A percentile compares a stretch with the other conserved stretches of the same genome.
phyloP scores from a whole-genome alignment of 2,329 filamentous ascomycete genomes.

The Delphinella strobiligena region DNA sequence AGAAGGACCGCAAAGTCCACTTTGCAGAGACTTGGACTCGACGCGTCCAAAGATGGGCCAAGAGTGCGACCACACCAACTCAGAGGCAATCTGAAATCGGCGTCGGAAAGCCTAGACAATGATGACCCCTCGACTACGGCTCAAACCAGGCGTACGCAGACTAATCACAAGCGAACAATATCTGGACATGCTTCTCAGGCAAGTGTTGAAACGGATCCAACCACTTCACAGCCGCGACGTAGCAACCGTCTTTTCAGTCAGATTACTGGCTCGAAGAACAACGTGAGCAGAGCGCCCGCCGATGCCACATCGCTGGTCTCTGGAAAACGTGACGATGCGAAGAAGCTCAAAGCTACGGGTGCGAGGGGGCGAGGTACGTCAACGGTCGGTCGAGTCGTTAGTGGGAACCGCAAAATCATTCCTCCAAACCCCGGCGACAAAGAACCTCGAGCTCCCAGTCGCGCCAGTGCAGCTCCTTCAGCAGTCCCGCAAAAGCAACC shows the following conservation, averaged over 20 bases:
- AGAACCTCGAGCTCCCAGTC: slow-evolving; percentile 46
- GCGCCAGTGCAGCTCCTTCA: slow-evolving; percentile 38
- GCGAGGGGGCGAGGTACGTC: slow-evolving; percentile 55
- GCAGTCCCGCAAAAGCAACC: slow-evolving; percentile 15
- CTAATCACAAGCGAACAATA: slow-evolving; percentile 73
- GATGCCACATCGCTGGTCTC: slow-evolving; percentile 1
- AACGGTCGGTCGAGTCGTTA: slow-evolving; percentile 74
- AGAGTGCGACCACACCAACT: slow-evolving; percentile 28
- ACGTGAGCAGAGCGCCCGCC: slow-evolving; percentile 37
- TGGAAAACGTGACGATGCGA: slow-evolving; percentile 45
- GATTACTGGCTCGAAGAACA: slow-evolving; percentile 43
- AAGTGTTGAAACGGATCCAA: slow-evolving; percentile 16
- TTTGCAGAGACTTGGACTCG: slow-evolving; percentile 21
- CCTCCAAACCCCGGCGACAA: slow-evolving; percentile 46
- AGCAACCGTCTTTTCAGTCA: slow-evolving; percentile 45
- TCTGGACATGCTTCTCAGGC: slow-evolving; percentile 57
- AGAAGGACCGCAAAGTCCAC: slow-evolving; percentile 23
- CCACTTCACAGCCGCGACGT: slow-evolving; percentile 31
- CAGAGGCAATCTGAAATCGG: slow-evolving; percentile 26
- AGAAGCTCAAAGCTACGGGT: slow-evolving; percentile 68
- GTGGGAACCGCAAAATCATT: slow-evolving; percentile 65
- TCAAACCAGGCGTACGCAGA: slow-evolving; percentile 11
- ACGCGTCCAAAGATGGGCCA: slow-evolving; percentile 20
- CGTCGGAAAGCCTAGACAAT: slow-evolving; percentile 27
- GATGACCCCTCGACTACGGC: slow-evolving; percentile 13